Conservation (phyloP, 2,329 filamentous ascomycete species). For the Curvularia hawaiiensis region DNA sequence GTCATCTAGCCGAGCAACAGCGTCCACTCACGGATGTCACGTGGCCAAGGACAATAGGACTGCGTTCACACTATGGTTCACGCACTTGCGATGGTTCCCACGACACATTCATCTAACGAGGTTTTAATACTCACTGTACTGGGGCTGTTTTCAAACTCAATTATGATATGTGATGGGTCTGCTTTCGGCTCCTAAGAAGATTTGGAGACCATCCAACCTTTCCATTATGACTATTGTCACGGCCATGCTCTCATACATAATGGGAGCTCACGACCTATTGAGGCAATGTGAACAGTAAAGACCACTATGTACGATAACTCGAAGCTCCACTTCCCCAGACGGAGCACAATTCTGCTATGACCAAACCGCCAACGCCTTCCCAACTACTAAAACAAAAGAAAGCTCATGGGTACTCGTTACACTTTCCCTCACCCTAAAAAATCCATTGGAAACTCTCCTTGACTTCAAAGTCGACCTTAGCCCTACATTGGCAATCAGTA, state of each 20-base stretch:
- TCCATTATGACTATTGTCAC: neutral
- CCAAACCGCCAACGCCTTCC: constrained; percentile 6
- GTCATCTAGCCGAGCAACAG: constrained; percentile 14
- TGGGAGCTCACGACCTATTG: neutral
- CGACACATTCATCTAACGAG: neutral
- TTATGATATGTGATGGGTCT: neutral
- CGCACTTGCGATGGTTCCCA: too few relatives aligned
- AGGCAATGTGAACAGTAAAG: neutral
- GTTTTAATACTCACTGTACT: neutral
- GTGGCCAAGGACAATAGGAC: neutral
- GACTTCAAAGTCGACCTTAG: constrained; percentile 61
- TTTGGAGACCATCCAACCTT: neutral
- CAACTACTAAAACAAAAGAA: constrained; percentile 6
- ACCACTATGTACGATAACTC: neutral
- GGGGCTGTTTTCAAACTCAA: neutral
- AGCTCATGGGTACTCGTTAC: constrained; percentile 9
- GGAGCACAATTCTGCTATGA: neutral
- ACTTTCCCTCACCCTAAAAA: constrained; percentile 50
- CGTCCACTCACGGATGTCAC: neutral
- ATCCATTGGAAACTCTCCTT: constrained; percentile 70
- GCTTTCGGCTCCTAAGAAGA: neutral
- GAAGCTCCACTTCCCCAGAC: neutral
- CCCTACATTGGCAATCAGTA: constrained; percentile 45
- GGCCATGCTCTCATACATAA: neutral
- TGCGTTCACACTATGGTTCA: neutral